Base-by-base conservation (phyloP, 1,139 yeast species). In the Candida buenavistaensis region DNA sequence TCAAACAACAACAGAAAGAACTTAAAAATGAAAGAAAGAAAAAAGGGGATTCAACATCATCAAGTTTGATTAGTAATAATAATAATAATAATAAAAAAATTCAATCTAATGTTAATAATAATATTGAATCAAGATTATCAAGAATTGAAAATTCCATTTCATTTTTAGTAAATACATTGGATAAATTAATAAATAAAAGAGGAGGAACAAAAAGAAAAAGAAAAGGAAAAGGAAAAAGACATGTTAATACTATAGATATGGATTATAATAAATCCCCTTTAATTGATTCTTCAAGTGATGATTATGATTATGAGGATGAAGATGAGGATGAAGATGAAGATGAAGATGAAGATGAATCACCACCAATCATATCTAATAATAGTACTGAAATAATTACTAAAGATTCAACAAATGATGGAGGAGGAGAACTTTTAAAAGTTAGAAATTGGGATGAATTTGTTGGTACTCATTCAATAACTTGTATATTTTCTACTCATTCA, bases 391-490 rank as follows among this genome's bases (percentile, higher is more conserved):
- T n/a, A n/a, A n/a, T n/a, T n/a, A n/a, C n/a, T n/a, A n/a, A n/a
- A 7, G 19, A 17, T 5, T 7, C 7, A 7, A 17, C 5, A 17
- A 17, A 17, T 5, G 19, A 17, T 5, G 19, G 19, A 7, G 19
- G 7, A 6, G 19, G 19, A 6, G 38, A 37, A 16, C 6, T 30
- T 11, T 11, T 41, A 8, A 27, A 30, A 10, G 5, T 33, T n/a
- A 28, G 31, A 19, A 26, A 6, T n/a, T 27, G 39, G n/a, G 52
- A 48, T 16, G 53, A 47, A 14, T 68, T 56, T 37, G 56, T 63
- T 26, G 74, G 72, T 7, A 50, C 67, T 16, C 75, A 68, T 43
- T 65, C 72, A 13, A 54, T 65, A 30, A 40, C 65, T 38, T 55
- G 66, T 15, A 62, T 68, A 10, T 61, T 66, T 35, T 64, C 72